Base-by-base conservation (phyloP, 768 basidiomycete species). In the Fibroporia radiculosa region DNA sequence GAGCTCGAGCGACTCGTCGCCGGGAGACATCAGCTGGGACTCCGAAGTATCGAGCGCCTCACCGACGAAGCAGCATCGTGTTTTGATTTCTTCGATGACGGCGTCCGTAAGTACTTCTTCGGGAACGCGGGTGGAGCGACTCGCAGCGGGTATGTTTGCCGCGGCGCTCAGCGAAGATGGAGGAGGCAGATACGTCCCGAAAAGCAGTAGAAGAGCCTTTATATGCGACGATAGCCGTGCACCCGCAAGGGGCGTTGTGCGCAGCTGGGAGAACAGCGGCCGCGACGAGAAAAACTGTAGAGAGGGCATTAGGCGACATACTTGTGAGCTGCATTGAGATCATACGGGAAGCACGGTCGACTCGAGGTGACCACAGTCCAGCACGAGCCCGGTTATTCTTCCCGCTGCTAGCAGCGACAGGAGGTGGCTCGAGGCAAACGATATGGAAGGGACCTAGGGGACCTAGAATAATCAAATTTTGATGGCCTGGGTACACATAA, bases 281-380 rank as follows among this genome's bases (percentile, higher is more conserved):
- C 95, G 71, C 4, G 93, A 82, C 24, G 88, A 81, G 56, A 83
- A 95, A 53, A 97, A 89, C 95, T 98, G 56, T 8, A n/a, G 26
- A 35, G 11, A 6, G 36, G 18, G 29, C 10, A 19, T 13, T 26
- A 16, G 23, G 10, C 16, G 23, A 40, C 28, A 8, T 35, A n/a
- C 13, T 18, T 3, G 23, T n/a, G 10, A 28, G 24, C 4, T 36
- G 29, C 13, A 44, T 7, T n/a, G n/a, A n/a, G n/a, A n/a, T 66
- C 86, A 43, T 54, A 95, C 95, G 0, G 96, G 93, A 18, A 97
- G 71, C 4, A 80, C 80, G 3, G 82, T 84, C 0, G 92, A 88
- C 62, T 98, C 96, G 3, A 95, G 72, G 60, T 95, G 83, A 1
- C 96, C 96, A 52, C 82, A 84, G 58, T 99, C 96, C 2, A 98